Base-by-base conservation (phyloP, 1,139 yeast species). In the Nakaseomyces glabratus region DNA sequence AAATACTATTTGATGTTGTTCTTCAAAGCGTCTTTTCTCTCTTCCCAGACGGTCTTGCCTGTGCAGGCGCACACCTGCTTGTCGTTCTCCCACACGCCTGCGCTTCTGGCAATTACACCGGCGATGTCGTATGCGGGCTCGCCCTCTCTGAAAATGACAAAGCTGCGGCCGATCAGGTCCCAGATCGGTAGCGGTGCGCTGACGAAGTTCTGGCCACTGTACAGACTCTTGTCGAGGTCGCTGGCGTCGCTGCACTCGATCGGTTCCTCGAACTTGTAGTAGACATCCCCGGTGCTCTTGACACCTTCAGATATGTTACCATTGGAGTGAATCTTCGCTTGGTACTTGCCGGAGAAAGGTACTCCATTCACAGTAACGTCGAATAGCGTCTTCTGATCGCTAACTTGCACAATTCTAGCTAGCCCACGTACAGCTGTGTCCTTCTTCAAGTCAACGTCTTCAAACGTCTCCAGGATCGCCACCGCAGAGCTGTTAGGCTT, bases 11-110 rank as follows among this genome's bases (percentile, higher is more conserved):
- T 43, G 20, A 52, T 48, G 32, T 51, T 50, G 24, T 38, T 41
- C 24, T 41, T 43, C 9, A 45, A 20, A 14, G 93, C 93, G 50
- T 84, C 95, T 32, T 65, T 61, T 39, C 96, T 69, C 57, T 90
- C 98, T 56, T 90, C 86, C 98, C 98, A 90, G 18, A 88, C 76
- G 1, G 95, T 84, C 65, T 86, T 85, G 8, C 98, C 98, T 18
- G 93, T 76, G 57, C 98, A 90, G 28, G 93, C 79, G 60, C 98
- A 90, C 1, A 90, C 93, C 44, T 78, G 76, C 60, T 90, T 90
- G 51, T 81, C 82, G 59, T 90, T 90, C 53, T 90, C 95, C 97
- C 97, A 90, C 12, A 77, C 82, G 9, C 98, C 98, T 1, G 98
- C 97, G 49, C 94, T 81, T 52, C 97, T 72, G 2, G 97, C 97